phyloP scores from a whole-genome alignment of 2,329 filamentous ascomycete species.

The Phialocephala sp. region DNA sequence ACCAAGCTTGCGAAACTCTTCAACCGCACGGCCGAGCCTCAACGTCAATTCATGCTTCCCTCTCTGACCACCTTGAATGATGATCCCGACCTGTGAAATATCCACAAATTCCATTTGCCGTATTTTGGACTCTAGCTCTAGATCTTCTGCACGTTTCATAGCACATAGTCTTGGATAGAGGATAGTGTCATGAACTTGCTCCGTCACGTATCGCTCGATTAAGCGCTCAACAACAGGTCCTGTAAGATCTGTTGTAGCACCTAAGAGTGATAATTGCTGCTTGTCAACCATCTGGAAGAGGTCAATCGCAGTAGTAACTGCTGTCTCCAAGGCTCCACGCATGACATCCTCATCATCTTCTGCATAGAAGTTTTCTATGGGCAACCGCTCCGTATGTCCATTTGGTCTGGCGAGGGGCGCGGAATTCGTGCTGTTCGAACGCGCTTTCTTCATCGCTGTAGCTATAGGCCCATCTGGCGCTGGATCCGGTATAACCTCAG shows the following conservation, averaged over 20 bases:
- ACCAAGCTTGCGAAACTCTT: conserved; percentile 90
- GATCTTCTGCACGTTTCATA: conserved; percentile 80
- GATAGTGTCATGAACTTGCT: conserved; percentile 85
- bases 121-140: conserved; percentile 87
- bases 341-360: conserved; percentile 93
- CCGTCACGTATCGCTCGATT: conserved; percentile 92
- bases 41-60: conserved; percentile 83
- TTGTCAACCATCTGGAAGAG: conserved; percentile 96
- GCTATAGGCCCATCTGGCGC: conserved; percentile 61
- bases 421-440: conserved; percentile 54
- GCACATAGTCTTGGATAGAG: conserved; percentile 83
- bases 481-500: conserved; percentile 63
- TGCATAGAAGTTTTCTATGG: conserved; percentile 70
- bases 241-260: conserved; percentile 91
- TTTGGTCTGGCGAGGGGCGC: conserved; percentile 42
- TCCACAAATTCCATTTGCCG: conserved; percentile 93
- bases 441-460: conserved; percentile 59
- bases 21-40: conserved; percentile 78
- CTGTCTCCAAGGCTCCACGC: conserved; percentile 86
- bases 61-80: conserved; percentile 76
- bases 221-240: conserved; percentile 90
- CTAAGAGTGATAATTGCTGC: conserved; percentile 88
- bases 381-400: conserved; percentile 44
- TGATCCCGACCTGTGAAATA: conserved; percentile 90
- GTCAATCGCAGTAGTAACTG: conserved; percentile 91